phyloP scores from a whole-genome alignment of 192 early-diverging fungal genomes.

The Allomyces javanicus region DNA sequence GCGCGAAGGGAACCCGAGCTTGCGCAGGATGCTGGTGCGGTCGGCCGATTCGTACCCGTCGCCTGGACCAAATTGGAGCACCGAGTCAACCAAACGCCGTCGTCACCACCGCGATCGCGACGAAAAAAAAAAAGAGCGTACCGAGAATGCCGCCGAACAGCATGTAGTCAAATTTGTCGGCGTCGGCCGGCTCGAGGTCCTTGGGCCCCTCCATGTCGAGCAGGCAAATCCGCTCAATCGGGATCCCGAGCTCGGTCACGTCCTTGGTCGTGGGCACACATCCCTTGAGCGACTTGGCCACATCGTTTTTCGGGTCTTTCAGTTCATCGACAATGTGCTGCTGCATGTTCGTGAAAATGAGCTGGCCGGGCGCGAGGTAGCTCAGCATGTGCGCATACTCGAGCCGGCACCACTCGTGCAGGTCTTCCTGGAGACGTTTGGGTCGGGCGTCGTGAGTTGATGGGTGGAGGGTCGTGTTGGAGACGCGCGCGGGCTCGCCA shows the following conservation, averaged over 20 bases:
- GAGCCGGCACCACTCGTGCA: slow-evolving; percentile 49
- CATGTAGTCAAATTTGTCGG: slow-evolving; percentile 43
- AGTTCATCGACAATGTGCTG: slow-evolving; percentile 20
- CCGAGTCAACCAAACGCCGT: background rate
- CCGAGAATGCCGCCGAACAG: slow-evolving; percentile 67
- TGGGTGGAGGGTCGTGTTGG: background rate
- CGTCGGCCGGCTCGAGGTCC: slow-evolving; percentile 41
- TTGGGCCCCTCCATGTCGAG: slow-evolving; percentile 44
- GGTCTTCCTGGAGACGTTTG: slow-evolving; percentile 6
- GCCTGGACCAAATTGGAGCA: background rate
- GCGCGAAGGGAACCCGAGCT: slow-evolving; percentile 44
- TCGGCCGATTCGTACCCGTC: slow-evolving; percentile 11
- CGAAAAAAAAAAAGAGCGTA: too few relatives aligned
- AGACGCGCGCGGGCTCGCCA: background rate
- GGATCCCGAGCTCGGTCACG: slow-evolving; percentile 17
- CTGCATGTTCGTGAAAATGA: slow-evolving; percentile 39
- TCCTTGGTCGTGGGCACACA: slow-evolving; percentile 30
- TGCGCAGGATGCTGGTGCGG: slow-evolving; percentile 38
- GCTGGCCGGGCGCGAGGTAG: slow-evolving; percentile 31
- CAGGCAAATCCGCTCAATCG: slow-evolving; percentile 38
- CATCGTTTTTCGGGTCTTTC: background rate
- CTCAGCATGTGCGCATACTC: slow-evolving; percentile 58
- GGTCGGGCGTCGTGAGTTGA: slow-evolving; percentile 3
- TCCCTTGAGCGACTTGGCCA: slow-evolving; percentile 17
- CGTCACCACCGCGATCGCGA: slow-evolving; percentile 29